Percentiles rank a stretch among this genome's conserved stretches.
Evolutionary conservation across 306 rosid genomes (phyloP).

Genomic region (Cucurbita argyrosperma): DNA sequence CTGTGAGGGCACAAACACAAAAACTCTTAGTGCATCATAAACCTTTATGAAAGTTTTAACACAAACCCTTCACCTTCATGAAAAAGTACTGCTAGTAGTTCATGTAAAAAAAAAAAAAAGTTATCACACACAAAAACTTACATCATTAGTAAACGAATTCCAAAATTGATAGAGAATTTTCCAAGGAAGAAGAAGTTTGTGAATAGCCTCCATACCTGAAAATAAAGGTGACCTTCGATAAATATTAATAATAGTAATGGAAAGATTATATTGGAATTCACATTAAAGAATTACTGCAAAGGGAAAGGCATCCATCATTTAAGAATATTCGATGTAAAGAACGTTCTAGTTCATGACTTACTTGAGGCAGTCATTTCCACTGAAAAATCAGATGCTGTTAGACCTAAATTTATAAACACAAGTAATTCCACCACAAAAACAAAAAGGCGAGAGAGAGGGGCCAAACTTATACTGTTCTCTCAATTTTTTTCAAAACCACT

Average conservation of each 20-base stretch:
- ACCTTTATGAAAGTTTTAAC: background rate
- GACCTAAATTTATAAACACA: background rate
- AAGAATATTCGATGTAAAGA: background rate
- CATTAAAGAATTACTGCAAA: background rate
- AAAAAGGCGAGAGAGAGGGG: background rate
- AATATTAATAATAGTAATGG: background rate
- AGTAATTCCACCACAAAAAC: background rate
- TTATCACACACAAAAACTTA: constrained; percentile 23
- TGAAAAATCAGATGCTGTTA: background rate
- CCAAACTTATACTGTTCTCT: background rate
- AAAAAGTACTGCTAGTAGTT: background rate
- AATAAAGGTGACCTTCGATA: constrained; percentile 10
- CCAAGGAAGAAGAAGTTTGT: constrained; percentile 88
- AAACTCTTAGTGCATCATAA: background rate
- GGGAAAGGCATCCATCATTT: background rate
- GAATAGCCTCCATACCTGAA: constrained; percentile 90
- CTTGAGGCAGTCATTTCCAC: background rate
- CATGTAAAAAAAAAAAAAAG: background rate
- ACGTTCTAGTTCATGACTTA: background rate
- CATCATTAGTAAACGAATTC: constrained; percentile 86
- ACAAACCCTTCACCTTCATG: background rate
- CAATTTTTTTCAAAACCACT: background rate
- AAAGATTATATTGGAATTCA: background rate
- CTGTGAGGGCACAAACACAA: constrained; percentile 24
- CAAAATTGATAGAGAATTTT: constrained; percentile 71